Percentiles rank a stretch among this genome's conserved stretches.
Conservation (phyloP, 768 basidiomycete genomes). For the Tricholoma saponaceum region DNA sequence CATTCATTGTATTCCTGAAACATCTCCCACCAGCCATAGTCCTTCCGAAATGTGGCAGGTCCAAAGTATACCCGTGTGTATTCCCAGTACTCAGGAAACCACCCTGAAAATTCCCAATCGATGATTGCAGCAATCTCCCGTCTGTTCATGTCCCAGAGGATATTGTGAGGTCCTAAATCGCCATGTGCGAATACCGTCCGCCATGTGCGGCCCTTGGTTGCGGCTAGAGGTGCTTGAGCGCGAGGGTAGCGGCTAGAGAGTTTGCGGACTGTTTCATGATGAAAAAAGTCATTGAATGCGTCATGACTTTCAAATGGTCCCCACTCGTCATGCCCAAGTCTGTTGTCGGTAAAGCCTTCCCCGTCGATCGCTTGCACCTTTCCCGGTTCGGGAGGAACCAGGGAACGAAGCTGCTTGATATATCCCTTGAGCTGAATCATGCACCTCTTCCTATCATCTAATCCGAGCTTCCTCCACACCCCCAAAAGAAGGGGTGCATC, state of each 20-base stretch:
- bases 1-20: background rate
- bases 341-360: no score
- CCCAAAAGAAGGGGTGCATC: slow-evolving; percentile 8
- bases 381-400: slow-evolving; percentile 3
- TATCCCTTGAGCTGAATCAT: slow-evolving; percentile 12
- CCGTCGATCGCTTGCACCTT: slow-evolving; percentile 9
- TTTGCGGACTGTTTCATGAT: background rate
- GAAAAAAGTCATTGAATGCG: background rate
- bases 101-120: slow-evolving; percentile 15
- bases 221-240: background rate
- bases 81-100: slow-evolving; percentile 13
- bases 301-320: slow-evolving; percentile 8
- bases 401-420: slow-evolving; percentile 10
- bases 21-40: background rate
- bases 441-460: background rate
- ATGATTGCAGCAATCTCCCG: slow-evolving; percentile 9
- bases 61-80: background rate
- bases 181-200: slow-evolving; percentile 13
- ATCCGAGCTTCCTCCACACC: slow-evolving; percentile 7
- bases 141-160: slow-evolving; percentile 8
- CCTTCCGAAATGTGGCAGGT: background rate
- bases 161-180: slow-evolving; percentile 16
- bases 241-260: background rate
- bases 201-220: background rate
- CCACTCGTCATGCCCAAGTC: slow-evolving; percentile 4